Conservation (phyloP, 1,284 basidiomycete genomes). For the Ganoderma resinaceum region DNA sequence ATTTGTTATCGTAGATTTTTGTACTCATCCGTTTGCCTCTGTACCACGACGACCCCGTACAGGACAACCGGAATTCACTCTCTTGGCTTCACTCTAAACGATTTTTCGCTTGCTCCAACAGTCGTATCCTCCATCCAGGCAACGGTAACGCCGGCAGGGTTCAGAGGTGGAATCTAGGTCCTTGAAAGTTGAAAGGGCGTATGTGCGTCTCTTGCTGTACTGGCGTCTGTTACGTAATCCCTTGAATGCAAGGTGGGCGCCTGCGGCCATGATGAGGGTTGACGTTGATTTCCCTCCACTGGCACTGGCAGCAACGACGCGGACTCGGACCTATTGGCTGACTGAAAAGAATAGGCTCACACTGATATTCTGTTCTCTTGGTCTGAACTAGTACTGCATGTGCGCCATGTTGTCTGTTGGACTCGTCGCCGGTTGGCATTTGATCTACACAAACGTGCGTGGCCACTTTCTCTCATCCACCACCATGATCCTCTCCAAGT, state of each 20-base stretch:
- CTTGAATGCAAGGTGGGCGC: neutral
- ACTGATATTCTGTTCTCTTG: slow-evolving; percentile 1
- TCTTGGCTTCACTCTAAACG: too few relatives aligned
- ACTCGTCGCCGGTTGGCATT: neutral
- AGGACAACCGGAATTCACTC: too few relatives aligned
- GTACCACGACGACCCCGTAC: too few relatives aligned
- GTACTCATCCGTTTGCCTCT: too few relatives aligned
- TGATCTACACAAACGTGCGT: neutral
- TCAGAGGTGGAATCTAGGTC: neutral
- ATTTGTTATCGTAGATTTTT: too few relatives aligned
- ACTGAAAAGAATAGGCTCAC: too few relatives aligned
- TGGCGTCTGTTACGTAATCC: slow-evolving; percentile 2
- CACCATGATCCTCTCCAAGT: slow-evolving; percentile 7
- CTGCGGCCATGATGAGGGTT: neutral
- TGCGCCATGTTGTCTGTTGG: neutral
- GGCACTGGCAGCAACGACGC: neutral
- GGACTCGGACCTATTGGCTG: neutral
- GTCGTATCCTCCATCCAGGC: slow-evolving; percentile 37
- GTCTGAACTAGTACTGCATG: slow-evolving; percentile 3
- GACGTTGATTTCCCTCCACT: too few relatives aligned
- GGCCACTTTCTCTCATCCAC: neutral
- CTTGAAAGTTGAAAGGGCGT: neutral
- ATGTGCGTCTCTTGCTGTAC: neutral
- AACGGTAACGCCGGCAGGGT: neutral
- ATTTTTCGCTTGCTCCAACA: too few relatives aligned